These are phyloP conservation scores for Herpetomonas samuelpessoai DNA, from an alignment of 208 protist species.

Conservation along the genomic window DNA sequence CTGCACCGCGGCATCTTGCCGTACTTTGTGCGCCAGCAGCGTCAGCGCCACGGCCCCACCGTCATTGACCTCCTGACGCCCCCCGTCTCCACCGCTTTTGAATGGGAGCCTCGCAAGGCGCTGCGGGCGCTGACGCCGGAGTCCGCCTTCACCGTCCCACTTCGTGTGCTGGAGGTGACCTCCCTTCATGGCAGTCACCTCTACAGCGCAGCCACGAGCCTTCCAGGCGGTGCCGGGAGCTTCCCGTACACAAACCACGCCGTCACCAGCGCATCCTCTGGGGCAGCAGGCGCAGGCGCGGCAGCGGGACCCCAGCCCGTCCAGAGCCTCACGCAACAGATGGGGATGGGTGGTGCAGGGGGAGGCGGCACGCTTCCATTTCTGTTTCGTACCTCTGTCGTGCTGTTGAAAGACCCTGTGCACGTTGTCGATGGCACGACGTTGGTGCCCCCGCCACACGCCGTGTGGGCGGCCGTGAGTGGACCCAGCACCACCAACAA, in stretches of 20 bases:
- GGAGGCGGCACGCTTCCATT: not conserved
- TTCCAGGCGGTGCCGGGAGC: too few species aligned
- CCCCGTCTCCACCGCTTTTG: conserved; percentile 9
- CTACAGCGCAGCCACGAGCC: not conserved
- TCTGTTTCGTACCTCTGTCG: not conserved
- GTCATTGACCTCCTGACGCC: conserved; percentile 17
- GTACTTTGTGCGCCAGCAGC: conserved; percentile 13
- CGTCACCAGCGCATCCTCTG: not conserved
- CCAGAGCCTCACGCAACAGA: not conserved
- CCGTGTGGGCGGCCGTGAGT: not conserved
- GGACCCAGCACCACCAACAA: not conserved
- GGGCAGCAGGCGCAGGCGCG: too few species aligned
- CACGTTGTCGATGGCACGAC: not conserved
- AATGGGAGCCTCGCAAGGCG: conserved; percentile 18
- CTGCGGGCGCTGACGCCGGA: not conserved
- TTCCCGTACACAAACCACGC: not conserved
- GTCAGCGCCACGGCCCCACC: conserved; percentile 4
- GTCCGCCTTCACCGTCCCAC: not conserved
- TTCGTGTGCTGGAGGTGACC: not conserved
- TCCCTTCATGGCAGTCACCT: conserved; percentile 2
- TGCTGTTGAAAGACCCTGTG: not conserved
- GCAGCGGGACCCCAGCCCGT: too few species aligned
- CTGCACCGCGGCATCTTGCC: conserved; percentile 2
- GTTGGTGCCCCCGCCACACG: not conserved
- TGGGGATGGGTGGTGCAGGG: not conserved